Evolutionary conservation across 169 alveolate species (phyloP), one percentile per base, ranked within the genome.

Genomic region (Plasmodium inui): DNA sequence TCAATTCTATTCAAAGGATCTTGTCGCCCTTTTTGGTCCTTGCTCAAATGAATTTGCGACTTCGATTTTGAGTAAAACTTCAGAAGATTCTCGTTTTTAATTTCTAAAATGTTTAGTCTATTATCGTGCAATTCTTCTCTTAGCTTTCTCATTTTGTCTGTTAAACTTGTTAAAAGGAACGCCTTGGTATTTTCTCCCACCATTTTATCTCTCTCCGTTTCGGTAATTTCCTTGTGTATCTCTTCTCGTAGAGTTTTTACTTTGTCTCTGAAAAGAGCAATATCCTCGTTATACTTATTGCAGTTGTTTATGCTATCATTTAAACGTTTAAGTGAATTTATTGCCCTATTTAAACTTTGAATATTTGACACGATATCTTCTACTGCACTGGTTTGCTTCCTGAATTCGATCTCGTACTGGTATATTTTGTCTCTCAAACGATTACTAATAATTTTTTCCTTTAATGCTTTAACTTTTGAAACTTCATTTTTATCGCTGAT

Each of bases 51-150:
- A 78, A 78, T 37, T 34, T 37, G 3, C 7, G n/a, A 39, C 50
- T 78, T 78, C 70, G 84, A 78, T 78, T 78, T 34, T 78, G 37
- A 34, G 28, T 78, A 78, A 37, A 78, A 78, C 39, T 78, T 78
- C 67, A 19, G 32, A 6, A 78, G 55, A 37, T 41, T 71, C 10
- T 17, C 50, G 14, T 6, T 34, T 41, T 78, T 78, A 19, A 7
- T 37, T 8, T 34, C 84, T 78, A 78, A 78, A 37, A 10, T 61
- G 30, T 34, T 46, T 19, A 78, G 26, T 28, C 4, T 37, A 78
- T 2, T 12, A 0, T 78, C 37, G 26, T 78, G 39, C 55, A 78
- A 78, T 78, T 78, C 17, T 8, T 78, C 61, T 12, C 41, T 61
- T 78, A 78, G 4, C 41, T 41, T 78, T 34, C 12, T 28, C 61